Percentiles rank a stretch among this genome's conserved stretches.
Conservation (phyloP, 1,284 basidiomycete genomes). For the Xerocomus amazonicus region DNA sequence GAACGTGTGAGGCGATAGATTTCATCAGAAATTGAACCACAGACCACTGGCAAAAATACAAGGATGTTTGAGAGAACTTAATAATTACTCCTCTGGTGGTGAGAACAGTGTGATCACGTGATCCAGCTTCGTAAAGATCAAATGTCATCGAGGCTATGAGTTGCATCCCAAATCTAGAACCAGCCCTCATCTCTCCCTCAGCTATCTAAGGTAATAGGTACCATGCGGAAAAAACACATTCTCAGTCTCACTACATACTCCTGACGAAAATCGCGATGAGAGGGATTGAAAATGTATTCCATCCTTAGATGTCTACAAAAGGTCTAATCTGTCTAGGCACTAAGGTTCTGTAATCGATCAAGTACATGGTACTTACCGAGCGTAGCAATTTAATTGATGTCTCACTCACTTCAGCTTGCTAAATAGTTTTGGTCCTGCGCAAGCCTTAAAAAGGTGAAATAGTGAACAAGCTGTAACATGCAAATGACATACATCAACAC, state of each 20-base stretch:
- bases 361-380: conserved; percentile 18
- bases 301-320: conserved; percentile 1
- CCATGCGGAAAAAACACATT: neutral
- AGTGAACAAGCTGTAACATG: neutral
- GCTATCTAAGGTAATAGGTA: neutral
- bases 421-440: conserved; percentile 81
- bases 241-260: neutral
- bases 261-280: neutral
- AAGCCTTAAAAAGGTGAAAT: conserved; percentile 42
- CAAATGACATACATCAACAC: conserved; percentile 66
- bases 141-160: no score
- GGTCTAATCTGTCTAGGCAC: conserved; percentile 19
- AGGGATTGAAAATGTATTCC: conserved; percentile 8
- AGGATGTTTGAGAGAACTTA: no score
- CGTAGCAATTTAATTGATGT: conserved; percentile 1
- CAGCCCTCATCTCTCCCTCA: neutral
- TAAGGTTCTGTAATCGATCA: neutral
- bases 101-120: neutral
- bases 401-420: conserved; percentile 49
- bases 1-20: no score
- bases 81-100: no score
- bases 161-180: neutral
- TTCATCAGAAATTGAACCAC: neutral
- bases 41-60: no score
- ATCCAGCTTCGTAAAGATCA: no score